Conservation (phyloP, 176 grass and related monocot species). For the Bonia amplexicaulis region DNA sequence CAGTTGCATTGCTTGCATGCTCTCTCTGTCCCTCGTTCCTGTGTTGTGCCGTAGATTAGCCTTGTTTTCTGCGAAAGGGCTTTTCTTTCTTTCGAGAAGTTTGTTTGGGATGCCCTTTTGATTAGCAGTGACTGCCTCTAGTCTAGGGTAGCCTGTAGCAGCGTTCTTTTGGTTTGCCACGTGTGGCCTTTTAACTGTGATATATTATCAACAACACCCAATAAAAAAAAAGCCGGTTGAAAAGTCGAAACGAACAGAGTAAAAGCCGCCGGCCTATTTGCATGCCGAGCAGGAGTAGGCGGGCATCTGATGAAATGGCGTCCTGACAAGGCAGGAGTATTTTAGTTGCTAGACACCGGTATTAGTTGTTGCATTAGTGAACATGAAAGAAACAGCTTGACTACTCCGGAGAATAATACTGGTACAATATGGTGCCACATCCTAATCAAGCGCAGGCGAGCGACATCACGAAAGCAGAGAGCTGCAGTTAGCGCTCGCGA, state of each 20-base stretch:
- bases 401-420: slow-evolving; percentile 14
- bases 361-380: slow-evolving; percentile 17
- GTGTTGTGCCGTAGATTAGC: background rate
- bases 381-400: slow-evolving; percentile 21
- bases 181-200: too few species aligned
- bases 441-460: slow-evolving; percentile 16
- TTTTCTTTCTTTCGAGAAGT: slow-evolving; percentile 17
- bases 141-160: background rate
- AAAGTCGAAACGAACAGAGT: too few species aligned
- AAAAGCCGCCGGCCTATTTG: background rate
- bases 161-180: too few species aligned
- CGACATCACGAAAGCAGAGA: background rate
- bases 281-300: background rate
- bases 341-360: background rate
- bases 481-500: background rate
- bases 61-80: too few species aligned
- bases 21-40: background rate
- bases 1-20: background rate
- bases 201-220: too few species aligned
- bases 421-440: slow-evolving; percentile 24
- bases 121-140: background rate
- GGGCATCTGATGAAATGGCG: slow-evolving; percentile 16
- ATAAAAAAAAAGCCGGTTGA: too few species aligned
- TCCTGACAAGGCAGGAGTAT: background rate
- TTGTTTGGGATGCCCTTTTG: background rate